Evolutionary conservation across 2,329 filamentous ascomycete species (phyloP), one percentile per base, ranked within the genome.

Genomic region (Coniochaeta sp.): DNA sequence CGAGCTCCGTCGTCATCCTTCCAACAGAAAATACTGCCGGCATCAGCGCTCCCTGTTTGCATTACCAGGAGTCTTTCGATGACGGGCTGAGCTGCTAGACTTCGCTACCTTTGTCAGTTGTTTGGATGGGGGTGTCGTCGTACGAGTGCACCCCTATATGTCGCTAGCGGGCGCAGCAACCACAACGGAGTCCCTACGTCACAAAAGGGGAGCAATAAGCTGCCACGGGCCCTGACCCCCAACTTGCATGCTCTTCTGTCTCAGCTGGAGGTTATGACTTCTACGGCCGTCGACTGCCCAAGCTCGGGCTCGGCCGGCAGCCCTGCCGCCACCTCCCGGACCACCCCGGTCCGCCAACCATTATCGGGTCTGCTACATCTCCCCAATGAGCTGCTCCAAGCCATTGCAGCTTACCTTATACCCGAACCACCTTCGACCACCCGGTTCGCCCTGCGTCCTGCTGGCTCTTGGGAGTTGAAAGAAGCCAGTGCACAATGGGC

Each of bases 321-420:
- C 30, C 30, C 30, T 32, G 30, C 12, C 10, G 20, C 20, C 26
- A 46, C 12, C 26, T 26, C 14, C 26, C 24, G 14, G 16, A 48
- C 28, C 45, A 48, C 9, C 22, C 12, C 13, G 27, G 24, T 13
- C 24, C 16, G 45, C 45, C 45, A 48, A 48, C 28, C 45, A 28
- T 48, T 48, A 20, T 49, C 47, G 30, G 31, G 47, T 22, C 31
- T 49, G 47, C 47, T 33, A 32, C 18, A 35, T 10, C 56, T 63
- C 10, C 61, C 61, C 18, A 57, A 54, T 46, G 61, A 63, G 50
- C 58, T 63, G 12, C 52, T 63, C 18, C 50, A 56, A 45, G 59
- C 56, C 50, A 63, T 63, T 50, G 60, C 58, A 49, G 56, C 56
- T 35, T 53, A 40, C 18, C 54, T 63, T 30, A 52, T 60, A 12